Evolutionary conservation across 306 rosid genomes (phyloP).

Genomic region (Spatholobus suberectus): DNA sequence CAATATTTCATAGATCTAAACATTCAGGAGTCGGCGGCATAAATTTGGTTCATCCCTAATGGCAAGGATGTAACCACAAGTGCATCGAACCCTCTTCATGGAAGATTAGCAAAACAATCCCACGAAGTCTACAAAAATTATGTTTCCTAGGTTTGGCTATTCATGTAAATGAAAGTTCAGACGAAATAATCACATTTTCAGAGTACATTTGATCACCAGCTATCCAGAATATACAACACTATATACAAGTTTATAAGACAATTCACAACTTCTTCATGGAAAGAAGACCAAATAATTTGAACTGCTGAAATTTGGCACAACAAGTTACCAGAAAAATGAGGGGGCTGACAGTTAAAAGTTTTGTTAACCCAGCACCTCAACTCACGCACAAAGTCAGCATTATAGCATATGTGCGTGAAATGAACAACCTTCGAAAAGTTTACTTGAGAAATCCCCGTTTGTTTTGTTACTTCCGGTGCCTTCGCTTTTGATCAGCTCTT

Average conservation of each 20-base stretch:
- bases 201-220: slow-evolving; percentile 30
- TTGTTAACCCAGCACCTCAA: slow-evolving; percentile 37
- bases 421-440: slow-evolving; percentile 20
- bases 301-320: slow-evolving; percentile 43
- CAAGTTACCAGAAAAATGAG: slow-evolving; percentile 21
- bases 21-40: neutral
- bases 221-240: slow-evolving; percentile 57
- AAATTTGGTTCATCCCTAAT: neutral
- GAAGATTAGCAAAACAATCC: neutral
- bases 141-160: slow-evolving; percentile 30
- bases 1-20: neutral
- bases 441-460: neutral
- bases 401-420: slow-evolving; percentile 29
- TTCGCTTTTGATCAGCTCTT: slow-evolving; percentile 91
- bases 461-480: slow-evolving; percentile 77
- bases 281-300: slow-evolving; percentile 36
- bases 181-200: slow-evolving; percentile 32
- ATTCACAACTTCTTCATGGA: slow-evolving; percentile 28
- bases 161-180: slow-evolving; percentile 25
- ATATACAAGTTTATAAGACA: slow-evolving; percentile 50
- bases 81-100: slow-evolving; percentile 14
- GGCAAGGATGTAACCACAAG: too few relatives aligned
- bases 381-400: slow-evolving; percentile 29
- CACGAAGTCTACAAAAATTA: slow-evolving; percentile 37
- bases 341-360: slow-evolving; percentile 34